Percentiles rank a stretch among this genome's conserved stretches.
These are phyloP conservation scores for Amylostereum chailletii DNA, from an alignment of 1,284 basidiomycete genomes.

Conservation along the genomic window DNA sequence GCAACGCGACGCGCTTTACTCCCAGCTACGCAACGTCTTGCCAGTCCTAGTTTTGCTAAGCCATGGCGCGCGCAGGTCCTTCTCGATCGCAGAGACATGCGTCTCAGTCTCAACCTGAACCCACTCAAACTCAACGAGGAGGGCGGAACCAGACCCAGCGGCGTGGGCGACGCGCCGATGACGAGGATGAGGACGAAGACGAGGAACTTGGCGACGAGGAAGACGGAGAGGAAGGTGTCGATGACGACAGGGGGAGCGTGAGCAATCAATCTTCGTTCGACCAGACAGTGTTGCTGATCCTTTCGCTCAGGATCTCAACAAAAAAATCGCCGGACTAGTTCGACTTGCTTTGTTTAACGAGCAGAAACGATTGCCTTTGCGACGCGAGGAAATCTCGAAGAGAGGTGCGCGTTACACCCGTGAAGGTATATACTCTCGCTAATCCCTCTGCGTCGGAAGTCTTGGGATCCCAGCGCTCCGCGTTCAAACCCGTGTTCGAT, in stretches of 20 bases:
- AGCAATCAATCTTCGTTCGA: conserved; percentile 14
- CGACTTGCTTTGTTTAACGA: conserved; percentile 69
- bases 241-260: conserved; percentile 22
- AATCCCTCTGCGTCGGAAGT: conserved; percentile 29
- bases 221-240: conserved; percentile 11
- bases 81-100: conserved; percentile 24
- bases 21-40: no score
- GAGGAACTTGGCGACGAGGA: conserved; percentile 6
- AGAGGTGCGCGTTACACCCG: conserved; percentile 39
- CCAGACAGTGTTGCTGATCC: neutral
- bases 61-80: conserved; percentile 13
- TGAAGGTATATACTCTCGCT: neutral
- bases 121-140: conserved; percentile 13
- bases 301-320: conserved; percentile 37
- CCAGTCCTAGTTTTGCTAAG: neutral
- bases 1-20: no score
- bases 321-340: conserved; percentile 58
- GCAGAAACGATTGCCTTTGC: conserved; percentile 48
- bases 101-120: conserved; percentile 23
- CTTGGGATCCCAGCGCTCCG: conserved; percentile 44
- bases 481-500: conserved; percentile 49
- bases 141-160: conserved; percentile 2
- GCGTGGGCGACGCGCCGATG: conserved; percentile 9
- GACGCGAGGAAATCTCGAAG: conserved; percentile 71
- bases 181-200: conserved; percentile 17